Evolutionary conservation across 2,329 filamentous ascomycete genomes (phyloP).

Genomic region (Malbranchea zuffiana): DNA sequence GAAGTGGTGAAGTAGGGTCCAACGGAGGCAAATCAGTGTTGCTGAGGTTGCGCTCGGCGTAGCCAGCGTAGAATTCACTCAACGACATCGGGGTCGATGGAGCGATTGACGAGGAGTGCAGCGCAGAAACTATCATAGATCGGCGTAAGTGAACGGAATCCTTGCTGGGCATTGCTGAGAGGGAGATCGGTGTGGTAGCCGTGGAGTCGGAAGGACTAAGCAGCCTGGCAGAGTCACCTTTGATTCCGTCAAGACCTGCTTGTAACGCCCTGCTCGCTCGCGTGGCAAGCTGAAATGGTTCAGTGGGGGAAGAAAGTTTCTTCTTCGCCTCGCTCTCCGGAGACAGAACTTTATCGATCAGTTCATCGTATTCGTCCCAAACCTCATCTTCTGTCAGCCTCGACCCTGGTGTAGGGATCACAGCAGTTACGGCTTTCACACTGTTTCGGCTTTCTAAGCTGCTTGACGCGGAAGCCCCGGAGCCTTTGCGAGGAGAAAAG

Average conservation of each 20-base stretch:
- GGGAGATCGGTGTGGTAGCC: constrained; percentile 18
- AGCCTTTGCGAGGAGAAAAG: constrained; percentile 63
- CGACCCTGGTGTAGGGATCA: constrained; percentile 51
- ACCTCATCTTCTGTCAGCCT: constrained; percentile 71
- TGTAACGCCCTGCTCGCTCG: constrained; percentile 31
- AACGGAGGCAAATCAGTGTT: constrained; percentile 9
- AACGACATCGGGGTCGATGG: constrained; percentile 45
- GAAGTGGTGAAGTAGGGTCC: neutral
- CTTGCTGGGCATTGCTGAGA: constrained; percentile 20
- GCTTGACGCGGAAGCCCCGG: constrained; percentile 54
- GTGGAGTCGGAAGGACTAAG: constrained; percentile 18
- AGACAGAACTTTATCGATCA: constrained; percentile 60
- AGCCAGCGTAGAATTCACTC: constrained; percentile 44
- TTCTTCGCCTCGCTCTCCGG: constrained; percentile 27
- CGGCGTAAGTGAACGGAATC: constrained; percentile 37
- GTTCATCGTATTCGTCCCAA: constrained; percentile 88
- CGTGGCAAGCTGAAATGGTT: constrained; percentile 29
- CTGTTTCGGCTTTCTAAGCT: constrained; percentile 50
- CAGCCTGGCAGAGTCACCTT: constrained; percentile 3
- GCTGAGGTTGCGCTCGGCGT: constrained; percentile 29
- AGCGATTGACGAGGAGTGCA: constrained; percentile 39
- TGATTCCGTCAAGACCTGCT: constrained; percentile 22
- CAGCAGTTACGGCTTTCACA: constrained; percentile 53
- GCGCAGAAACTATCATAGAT: constrained; percentile 41
- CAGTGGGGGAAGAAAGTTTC: constrained; percentile 16